phyloP scores from a whole-genome alignment of 2,329 filamentous ascomycete species.

The Exophiala viscosa region DNA sequence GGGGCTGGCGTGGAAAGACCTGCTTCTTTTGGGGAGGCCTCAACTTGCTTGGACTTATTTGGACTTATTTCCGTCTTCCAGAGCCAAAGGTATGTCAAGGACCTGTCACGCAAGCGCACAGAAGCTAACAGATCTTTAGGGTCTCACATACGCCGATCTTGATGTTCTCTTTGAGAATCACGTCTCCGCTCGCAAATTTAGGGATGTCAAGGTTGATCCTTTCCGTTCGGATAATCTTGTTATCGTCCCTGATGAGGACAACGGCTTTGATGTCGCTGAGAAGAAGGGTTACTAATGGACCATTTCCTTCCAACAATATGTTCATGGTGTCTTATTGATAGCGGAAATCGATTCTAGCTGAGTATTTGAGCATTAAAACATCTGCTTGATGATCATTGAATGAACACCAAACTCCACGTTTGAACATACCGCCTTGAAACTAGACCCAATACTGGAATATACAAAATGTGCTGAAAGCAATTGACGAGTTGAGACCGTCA shows the following conservation, averaged over 20 bases:
- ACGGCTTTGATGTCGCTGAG: conserved; percentile 18
- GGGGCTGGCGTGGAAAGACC: conserved; percentile 37
- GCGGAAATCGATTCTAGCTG: too few species aligned
- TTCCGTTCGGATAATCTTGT: conserved; percentile 28
- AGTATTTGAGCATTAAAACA: too few species aligned
- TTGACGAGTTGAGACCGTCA: too few species aligned
- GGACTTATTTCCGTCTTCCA: conserved; percentile 44
- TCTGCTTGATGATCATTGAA: too few species aligned
- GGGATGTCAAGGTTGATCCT: conserved; percentile 34
- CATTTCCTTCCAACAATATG: not conserved
- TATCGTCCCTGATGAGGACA: conserved; percentile 26
- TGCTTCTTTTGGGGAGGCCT: conserved; percentile 44
- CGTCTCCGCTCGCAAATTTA: conserved; percentile 40
- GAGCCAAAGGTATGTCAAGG: conserved; percentile 33
- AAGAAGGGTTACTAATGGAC: conserved; percentile 23
- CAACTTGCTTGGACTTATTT: conserved; percentile 35
- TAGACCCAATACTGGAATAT: too few species aligned
- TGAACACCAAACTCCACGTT: too few species aligned
- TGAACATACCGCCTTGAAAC: too few species aligned
- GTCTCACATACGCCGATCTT: conserved; percentile 40
- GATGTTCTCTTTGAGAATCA: conserved; percentile 43
- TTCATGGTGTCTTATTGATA: not conserved
- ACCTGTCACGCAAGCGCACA: not conserved
- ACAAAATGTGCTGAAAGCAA: too few species aligned
- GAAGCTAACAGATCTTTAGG: conserved; percentile 28